Evolutionary conservation across 129 eudicot species (phyloP), one percentile per base, ranked within the genome.

Genomic region (Ambrosia trifida): DNA sequence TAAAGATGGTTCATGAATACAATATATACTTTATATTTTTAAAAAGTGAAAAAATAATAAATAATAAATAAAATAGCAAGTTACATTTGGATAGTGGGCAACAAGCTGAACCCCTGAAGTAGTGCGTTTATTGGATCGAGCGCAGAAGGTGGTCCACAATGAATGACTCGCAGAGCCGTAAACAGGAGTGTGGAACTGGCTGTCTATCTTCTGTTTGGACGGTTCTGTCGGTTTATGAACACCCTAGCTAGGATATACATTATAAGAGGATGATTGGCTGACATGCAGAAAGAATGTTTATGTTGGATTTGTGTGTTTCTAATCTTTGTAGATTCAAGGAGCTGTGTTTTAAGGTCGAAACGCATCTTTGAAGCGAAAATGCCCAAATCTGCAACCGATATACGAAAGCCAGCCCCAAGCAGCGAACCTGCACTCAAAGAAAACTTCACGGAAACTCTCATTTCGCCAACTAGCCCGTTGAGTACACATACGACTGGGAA

Each of bases 381-480:
- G 76, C 56, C 66, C 35, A 40, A 62, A 43, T 56, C 62, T 44
- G 68, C 46, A 32, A 63, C 67, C n/a, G 69, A 62, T 7, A 77
- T 70, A 62, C 51, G 66, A n/a, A 72, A 70, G 32, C 49, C 72
- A 52, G 19, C 33, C 47, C 28, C 66, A 14, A 66, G 47, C 33
- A 65, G 17, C 2, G 57, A 66, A 41, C 73, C 24, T 46, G 62
- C 72, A 11, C 71, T 66, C 61, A 83, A 81, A 69, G 85, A 77
- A 52, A 68, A 66, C 40, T 73, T 73, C 63, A 52, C 64, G 0
- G 72, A 72, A 41, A 52, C 67, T 0, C 74, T 62, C 44, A 75
- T 72, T 32, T 92, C 98, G 35, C 96, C 95, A 20, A 81, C 84
- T 63, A 93, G 98, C 80, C 96, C 98, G 2, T 81, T 89, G 72